Conservation (phyloP, 768 basidiomycete species). For the Pulveroboletus sp. region DNA sequence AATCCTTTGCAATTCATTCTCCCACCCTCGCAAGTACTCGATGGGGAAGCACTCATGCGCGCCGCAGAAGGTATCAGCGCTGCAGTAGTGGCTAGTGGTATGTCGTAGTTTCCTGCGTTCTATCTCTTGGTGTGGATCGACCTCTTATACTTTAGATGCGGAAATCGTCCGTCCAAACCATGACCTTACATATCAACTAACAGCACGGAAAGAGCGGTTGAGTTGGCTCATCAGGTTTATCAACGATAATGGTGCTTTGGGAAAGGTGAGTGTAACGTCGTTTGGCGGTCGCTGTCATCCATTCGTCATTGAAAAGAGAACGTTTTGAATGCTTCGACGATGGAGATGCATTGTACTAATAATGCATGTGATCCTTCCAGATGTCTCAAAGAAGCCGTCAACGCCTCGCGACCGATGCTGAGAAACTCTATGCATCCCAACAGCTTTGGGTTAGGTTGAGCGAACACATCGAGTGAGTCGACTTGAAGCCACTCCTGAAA, state of each 20-base stretch:
- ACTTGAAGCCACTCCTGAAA: background rate
- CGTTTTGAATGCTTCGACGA: background rate
- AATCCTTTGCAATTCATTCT: constrained; percentile 81
- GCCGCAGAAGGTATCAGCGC: constrained; percentile 73
- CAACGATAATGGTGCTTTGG: constrained; percentile 76
- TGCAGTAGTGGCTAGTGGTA: constrained; percentile 72
- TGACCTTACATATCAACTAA: constrained; percentile 76
- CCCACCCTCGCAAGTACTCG: constrained; percentile 61
- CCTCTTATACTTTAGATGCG: constrained; percentile 40
- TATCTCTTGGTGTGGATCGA: background rate
- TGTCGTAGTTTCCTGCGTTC: constrained; percentile 1
- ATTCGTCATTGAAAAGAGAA: background rate
- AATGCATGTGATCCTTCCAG: constrained; percentile 36
- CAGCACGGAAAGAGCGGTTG: constrained; percentile 67
- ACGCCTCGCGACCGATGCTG: constrained; percentile 73
- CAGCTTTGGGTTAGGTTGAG: constrained; percentile 81
- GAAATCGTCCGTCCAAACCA: constrained; percentile 70
- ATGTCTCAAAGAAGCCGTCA: constrained; percentile 79
- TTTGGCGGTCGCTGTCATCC: background rate
- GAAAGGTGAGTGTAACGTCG: constrained; percentile 48
- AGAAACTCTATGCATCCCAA: constrained; percentile 77
- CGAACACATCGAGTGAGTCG: constrained; percentile 55
- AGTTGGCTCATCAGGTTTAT: constrained; percentile 88
- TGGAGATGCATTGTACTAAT: background rate
- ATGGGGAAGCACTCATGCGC: constrained; percentile 74